Evolutionary conservation across 2,329 filamentous ascomycete species (phyloP).

Genomic region (Diaporthe citri): DNA sequence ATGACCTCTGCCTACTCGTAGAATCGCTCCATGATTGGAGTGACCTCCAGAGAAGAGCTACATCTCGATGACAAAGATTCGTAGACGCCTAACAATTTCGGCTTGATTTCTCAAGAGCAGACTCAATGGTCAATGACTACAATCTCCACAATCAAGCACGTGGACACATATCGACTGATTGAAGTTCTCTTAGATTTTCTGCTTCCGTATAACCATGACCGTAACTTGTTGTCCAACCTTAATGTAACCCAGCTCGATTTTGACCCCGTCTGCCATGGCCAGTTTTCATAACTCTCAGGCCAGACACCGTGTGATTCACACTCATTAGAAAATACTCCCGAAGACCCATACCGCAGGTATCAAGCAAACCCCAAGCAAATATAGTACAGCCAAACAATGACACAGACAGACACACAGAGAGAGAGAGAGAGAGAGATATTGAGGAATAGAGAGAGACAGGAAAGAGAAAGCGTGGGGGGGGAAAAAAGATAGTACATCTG

Average conservation of each 20-base stretch:
- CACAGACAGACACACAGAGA: neutral
- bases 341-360: constrained; percentile 25
- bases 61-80: too few species aligned
- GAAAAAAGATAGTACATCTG: constrained; percentile 10
- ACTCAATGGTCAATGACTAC: neutral
- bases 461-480: neutral
- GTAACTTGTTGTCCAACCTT: constrained; percentile 14
- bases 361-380: constrained; percentile 12
- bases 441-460: neutral
- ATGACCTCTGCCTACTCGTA: too few species aligned
- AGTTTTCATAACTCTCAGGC: neutral
- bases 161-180: neutral
- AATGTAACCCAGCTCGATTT: constrained; percentile 22
- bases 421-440: neutral
- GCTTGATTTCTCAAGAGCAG: neutral
- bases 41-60: neutral
- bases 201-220: neutral
- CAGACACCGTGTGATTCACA: constrained; percentile 13
- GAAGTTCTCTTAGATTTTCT: constrained; percentile 15
- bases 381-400: constrained; percentile 20
- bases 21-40: neutral
- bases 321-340: constrained; percentile 26
- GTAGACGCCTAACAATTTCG: neutral
- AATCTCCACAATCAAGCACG: neutral
- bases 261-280: constrained; percentile 7